A percentile compares a stretch with the other conserved stretches of the same genome.
phyloP scores from a whole-genome alignment of 495 filamentous ascomycete species.

The Neurospora sp. region DNA sequence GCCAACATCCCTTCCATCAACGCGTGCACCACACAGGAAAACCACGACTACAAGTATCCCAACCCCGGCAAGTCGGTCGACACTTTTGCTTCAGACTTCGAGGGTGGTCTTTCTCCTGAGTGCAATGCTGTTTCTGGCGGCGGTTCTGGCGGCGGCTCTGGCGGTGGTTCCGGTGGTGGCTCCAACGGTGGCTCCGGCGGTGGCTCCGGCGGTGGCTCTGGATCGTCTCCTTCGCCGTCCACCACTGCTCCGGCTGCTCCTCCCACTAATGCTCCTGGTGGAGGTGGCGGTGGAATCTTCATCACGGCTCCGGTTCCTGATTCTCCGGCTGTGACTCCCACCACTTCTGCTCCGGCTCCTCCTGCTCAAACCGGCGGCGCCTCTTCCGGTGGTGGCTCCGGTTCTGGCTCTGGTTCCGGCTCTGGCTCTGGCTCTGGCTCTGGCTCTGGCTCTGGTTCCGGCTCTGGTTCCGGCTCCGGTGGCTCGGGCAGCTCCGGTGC shows the following conservation, averaged over 20 bases:
- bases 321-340: neutral
- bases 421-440: constrained; percentile 8
- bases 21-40: constrained; percentile 38
- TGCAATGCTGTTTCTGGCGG: neutral
- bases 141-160: too few relatives aligned
- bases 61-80: constrained; percentile 47
- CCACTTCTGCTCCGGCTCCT: neutral
- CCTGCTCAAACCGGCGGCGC: neutral
- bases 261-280: constrained; percentile 4
- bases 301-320: constrained; percentile 33
- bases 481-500: constrained; percentile 13
- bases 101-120: constrained; percentile 10
- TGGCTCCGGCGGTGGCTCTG: neutral
- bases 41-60: constrained; percentile 40
- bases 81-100: constrained; percentile 7
- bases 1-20: constrained; percentile 51
- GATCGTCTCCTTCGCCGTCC: neutral
- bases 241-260: neutral
- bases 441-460: constrained; percentile 10
- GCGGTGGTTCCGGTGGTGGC: constrained; percentile 12
- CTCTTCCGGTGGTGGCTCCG: neutral
- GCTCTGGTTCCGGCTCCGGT: constrained; percentile 11
- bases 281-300: constrained; percentile 58
- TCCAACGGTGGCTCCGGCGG: neutral
- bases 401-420: constrained; percentile 3